A percentile compares a stretch with the other conserved stretches of the same genome.
phyloP scores from a whole-genome alignment of 2,329 filamentous ascomycete genomes.

The Magnaporthales sp. region DNA sequence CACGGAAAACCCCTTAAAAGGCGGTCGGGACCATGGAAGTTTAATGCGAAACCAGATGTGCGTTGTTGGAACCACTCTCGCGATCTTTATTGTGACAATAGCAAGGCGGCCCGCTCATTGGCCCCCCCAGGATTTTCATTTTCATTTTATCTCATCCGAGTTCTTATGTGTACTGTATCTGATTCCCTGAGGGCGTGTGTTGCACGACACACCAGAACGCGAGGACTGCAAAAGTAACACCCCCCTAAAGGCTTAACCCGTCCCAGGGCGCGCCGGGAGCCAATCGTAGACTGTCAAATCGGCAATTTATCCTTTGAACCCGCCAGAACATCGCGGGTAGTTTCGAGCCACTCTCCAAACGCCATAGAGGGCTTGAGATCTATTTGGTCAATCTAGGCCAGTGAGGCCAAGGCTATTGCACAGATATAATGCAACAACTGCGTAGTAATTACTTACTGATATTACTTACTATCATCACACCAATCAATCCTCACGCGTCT shows the following conservation, averaged over 20 bases:
- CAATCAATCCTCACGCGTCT: background rate
- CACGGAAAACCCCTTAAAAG: constrained; percentile 1
- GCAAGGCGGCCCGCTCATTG: background rate
- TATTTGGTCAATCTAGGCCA: background rate
- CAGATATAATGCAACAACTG: background rate
- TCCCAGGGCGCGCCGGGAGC: background rate
- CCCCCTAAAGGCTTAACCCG: background rate
- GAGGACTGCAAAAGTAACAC: background rate
- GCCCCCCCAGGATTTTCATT: background rate
- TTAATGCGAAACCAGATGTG: background rate
- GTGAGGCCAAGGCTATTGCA: background rate
- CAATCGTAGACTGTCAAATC: background rate
- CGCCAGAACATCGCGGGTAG: background rate
- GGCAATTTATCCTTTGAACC: background rate
- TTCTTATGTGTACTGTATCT: background rate
- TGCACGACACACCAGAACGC: background rate
- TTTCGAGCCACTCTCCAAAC: background rate
- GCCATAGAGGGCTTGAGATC: background rate
- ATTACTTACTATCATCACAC: background rate
- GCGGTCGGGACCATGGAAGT: constrained; percentile 1
- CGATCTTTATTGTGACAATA: background rate
- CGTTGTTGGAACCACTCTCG: background rate
- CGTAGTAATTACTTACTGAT: background rate
- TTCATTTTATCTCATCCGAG: background rate
- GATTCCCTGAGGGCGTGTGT: background rate